Evolutionary conservation across 2,329 filamentous ascomycete genomes (phyloP), one percentile per base, ranked within the genome.

Genomic region (Fusarium sambucinum): DNA sequence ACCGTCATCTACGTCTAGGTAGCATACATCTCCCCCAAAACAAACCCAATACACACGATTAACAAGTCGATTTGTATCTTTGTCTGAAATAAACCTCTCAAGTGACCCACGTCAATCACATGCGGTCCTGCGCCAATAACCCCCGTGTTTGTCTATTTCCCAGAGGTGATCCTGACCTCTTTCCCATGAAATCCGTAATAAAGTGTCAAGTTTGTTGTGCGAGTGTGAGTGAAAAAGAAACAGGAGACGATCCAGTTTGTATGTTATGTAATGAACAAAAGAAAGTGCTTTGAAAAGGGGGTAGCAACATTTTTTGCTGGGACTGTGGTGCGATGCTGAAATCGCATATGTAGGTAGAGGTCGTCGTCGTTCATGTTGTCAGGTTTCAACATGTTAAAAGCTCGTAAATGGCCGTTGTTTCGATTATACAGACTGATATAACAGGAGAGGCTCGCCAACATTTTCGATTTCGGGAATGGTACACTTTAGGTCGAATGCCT

Each of bases 381-480:
- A 60, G 66, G 45, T 64, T 70, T 70, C 61, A 67, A 68, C 71
- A 72, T 70, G 59, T 65, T 27, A 62, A 62, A 6, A 25, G 63
- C 55, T 69, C 71, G 63, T 60, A 47, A 58, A 42, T 59, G 62
- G 59, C 59, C 51, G 58, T 46, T 46, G 32, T 55, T 27, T 27
- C 50, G 52, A 30, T 78, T 72, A 80, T 55, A 80, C 79, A 48
- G 88, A 89, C 79, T 94, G 92, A 78, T 99, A 99, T 69, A 99
- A 87, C 46, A 99, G 86, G 51, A 99, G 85, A 23, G 96, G 96
- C 81, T 99, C 96, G 81, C 96, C 96, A 59, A 97, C 91, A 79
- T 98, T 96, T 82, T 97, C 95, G 80, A 99, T 98, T 81, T 99
- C 96, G 47, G 96, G 96, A 77, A 99, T 98, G 30, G 96, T 99